phyloP scores from a whole-genome alignment of 345 rosid species.

The Capsella bursapastoris region DNA sequence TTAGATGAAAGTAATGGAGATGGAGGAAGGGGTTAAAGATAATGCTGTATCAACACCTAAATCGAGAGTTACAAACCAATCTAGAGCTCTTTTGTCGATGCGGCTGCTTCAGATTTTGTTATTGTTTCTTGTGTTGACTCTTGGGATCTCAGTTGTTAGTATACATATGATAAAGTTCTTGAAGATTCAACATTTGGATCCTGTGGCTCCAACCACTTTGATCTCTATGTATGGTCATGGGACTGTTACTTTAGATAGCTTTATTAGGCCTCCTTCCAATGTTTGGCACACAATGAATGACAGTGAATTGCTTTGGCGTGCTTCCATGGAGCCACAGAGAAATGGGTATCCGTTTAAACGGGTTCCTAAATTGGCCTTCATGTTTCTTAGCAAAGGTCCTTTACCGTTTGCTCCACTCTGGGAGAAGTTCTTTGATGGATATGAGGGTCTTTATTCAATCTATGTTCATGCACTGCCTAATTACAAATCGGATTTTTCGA shows the following conservation, averaged over 20 bases:
- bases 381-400: constrained; percentile 91
- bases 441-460: constrained; percentile 64
- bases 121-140: constrained; percentile 53
- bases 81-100: constrained; percentile 48
- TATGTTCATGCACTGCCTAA: constrained; percentile 78
- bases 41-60: constrained; percentile 26
- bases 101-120: constrained; percentile 52
- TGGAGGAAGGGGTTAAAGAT: constrained; percentile 64
- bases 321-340: constrained; percentile 67
- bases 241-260: constrained; percentile 42
- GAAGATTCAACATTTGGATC: constrained; percentile 39
- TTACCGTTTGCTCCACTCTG: constrained; percentile 89
- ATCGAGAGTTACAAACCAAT: constrained; percentile 45
- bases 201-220: constrained; percentile 46
- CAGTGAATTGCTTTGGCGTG: constrained; percentile 79
- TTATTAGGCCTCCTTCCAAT: constrained; percentile 62
- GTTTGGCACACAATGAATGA: constrained; percentile 78
- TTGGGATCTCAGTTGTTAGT: constrained; percentile 58
- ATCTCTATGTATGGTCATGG: constrained; percentile 45
- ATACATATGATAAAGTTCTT: constrained; percentile 54
- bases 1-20: constrained; percentile 44
- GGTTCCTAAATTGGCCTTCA: constrained; percentile 87
- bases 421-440: constrained; percentile 84
- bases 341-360: constrained; percentile 66
- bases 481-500: constrained; percentile 54